Conservation (phyloP, 257 asterid species). For the Oldenlandia corymbosa region DNA sequence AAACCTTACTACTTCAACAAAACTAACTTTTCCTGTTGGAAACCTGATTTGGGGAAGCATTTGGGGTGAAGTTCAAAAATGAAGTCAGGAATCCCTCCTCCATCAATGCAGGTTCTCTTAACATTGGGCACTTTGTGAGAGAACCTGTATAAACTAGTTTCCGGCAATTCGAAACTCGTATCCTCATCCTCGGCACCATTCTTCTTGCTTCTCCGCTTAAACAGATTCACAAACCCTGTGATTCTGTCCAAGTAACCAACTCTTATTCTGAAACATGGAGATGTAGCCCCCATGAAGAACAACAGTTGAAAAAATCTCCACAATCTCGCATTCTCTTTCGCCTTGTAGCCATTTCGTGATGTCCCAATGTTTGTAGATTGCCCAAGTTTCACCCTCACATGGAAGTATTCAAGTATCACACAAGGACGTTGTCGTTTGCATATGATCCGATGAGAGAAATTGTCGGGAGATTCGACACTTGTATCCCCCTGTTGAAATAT, state of each 20-base stretch:
- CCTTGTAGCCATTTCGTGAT: conserved; percentile 35
- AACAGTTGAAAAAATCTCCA: conserved; percentile 38
- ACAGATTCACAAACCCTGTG: conserved; percentile 25
- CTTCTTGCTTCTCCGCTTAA: not conserved
- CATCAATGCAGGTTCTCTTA: not conserved
- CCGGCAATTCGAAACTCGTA: not conserved
- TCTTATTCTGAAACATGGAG: conserved; percentile 31
- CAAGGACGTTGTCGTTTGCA: conserved; percentile 24
- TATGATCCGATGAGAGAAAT: conserved; percentile 43
- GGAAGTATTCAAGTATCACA: conserved; percentile 46
- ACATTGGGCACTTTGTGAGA: conserved; percentile 5
- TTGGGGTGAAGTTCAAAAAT: conserved; percentile 4
- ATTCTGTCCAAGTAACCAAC: conserved; percentile 58
- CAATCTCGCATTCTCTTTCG: conserved; percentile 47
- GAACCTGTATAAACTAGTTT: conserved; percentile 2
- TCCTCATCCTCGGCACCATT: not conserved
- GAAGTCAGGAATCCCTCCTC: not conserved
- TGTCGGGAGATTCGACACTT: conserved; percentile 12
- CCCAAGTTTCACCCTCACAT: conserved; percentile 49
- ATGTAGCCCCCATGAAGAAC: conserved; percentile 29
- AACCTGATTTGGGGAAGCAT: no score
- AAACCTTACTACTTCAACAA: no score
- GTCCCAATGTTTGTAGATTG: conserved; percentile 59
- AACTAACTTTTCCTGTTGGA: no score
- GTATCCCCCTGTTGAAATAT: conserved; percentile 29